Base-by-base conservation (phyloP, 2,329 filamentous ascomycete species). In the Trichoderma atroviride region DNA sequence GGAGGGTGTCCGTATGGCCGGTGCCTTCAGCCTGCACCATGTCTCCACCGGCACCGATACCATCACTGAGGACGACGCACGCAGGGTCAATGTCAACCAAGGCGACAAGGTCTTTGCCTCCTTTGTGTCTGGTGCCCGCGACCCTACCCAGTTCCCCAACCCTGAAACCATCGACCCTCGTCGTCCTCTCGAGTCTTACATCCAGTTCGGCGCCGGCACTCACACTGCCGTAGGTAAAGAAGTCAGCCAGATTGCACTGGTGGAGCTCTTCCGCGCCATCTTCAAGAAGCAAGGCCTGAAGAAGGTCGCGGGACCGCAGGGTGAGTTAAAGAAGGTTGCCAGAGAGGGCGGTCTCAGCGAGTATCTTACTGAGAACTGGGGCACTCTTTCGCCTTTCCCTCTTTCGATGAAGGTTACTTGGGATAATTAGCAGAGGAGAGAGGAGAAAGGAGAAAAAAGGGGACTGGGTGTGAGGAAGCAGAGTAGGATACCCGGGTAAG, bases 1-100 rank as follows among this genome's bases (percentile, higher is more conserved):
- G 82, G 93, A 93, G 78, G 91, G 89, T 19, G 85, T 92, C 68
- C 89, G 92, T 50, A 83, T 94, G 65, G 87, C 88, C 4, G 88
- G 89, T 13, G 87, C 87, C 0, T 87, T 88, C 24, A 86, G 86
- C 11, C 82, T 88, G 1, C 89, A 88, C 81, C 87, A 90, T 50
- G 81, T 87, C 68, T 86, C 85, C 2, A 78, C 83, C 0, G 78
- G 75, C 0, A 75, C 79, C 22, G 82, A 85, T 61, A 81, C 81
- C 1, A 82, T 87, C 58, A 70, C 78, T 40, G 81, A 88, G 60
- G 83, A 88, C 31, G 85, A 89, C 69, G 83, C 84, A 16, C 79
- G 80, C 29, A 73, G 80, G n/a, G 77, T 91, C 19, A 72, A 77
- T 0, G 81, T 92, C 71, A 81, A 85, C 55, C 75, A 85, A 0